Evolutionary conservation across 176 grass and related monocot species (phyloP), one percentile per base, ranked within the genome.

Genomic region (Areca catechu): DNA sequence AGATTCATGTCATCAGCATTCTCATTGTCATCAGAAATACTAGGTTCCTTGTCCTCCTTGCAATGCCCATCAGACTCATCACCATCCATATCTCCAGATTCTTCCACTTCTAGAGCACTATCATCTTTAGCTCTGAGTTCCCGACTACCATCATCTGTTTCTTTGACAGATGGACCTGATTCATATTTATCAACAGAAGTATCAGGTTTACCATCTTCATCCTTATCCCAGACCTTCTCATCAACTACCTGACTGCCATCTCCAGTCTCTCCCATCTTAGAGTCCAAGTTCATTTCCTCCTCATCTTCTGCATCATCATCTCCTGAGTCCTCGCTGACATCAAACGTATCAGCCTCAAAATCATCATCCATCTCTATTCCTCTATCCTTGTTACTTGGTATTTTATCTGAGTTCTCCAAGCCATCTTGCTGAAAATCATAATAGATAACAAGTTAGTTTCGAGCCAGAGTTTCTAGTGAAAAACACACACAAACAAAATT

Each of bases 101-200:
- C 79, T 62, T 83, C 80, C 55, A 61, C 66, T 73, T 75, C 60
- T 62, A 85, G 37, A 55, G 74, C 72, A 74, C 23, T 58, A 50
- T 95, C 91, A 19, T 97, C 92, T 72, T 97, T 97, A 10, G 92
- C 92, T 82, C 80, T 90, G 19, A 97, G 18, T 63, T 97, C 92
- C 58, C 51, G 85, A 57, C 74, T 68, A 65, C 60, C 77, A 43
- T 66, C 49, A 37, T 97, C 75, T 52, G 56, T 71, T 34, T 72
- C 86, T 66, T 91, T 88, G 29, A 73, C 71, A 22, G 80, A 83
- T 29, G 83, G 85, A 68, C 86, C 80, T 15, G 83, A 79, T 23
- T 91, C 86, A 52, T 90, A 91, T 71, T 90, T 97, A 47, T 97
- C 92, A 37, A 50, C 24, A 48, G 68, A 74, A 77, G 56, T 77